Evolutionary conservation across 2,329 filamentous ascomycete species (phyloP).

Genomic region (Pochonia chlamydosporia): DNA sequence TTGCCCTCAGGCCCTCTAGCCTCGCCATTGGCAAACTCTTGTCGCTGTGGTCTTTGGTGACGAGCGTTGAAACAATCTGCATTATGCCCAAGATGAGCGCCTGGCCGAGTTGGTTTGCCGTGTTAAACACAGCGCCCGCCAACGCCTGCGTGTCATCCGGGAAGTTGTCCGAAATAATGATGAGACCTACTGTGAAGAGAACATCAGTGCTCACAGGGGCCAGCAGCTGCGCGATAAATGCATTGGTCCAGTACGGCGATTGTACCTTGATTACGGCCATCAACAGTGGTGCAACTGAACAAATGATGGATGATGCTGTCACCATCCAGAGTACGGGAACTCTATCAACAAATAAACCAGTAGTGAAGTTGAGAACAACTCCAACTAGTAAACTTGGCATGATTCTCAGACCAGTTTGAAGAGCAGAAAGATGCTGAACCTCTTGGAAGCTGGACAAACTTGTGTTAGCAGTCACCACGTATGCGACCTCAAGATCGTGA

Average conservation of each 20-base stretch:
- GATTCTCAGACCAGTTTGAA: conserved; percentile 39
- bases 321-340: conserved; percentile 35
- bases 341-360: conserved; percentile 39
- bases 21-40: conserved; percentile 24
- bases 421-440: conserved; percentile 37
- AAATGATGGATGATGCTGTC: conserved; percentile 32
- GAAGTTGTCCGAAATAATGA: conserved; percentile 50
- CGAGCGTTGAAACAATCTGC: conserved; percentile 35
- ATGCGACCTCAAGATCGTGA: neutral
- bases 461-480: conserved; percentile 1
- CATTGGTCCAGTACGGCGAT: conserved; percentile 46
- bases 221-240: conserved; percentile 37
- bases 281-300: conserved; percentile 41
- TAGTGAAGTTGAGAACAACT: conserved; percentile 33
- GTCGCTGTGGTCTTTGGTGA: conserved; percentile 27
- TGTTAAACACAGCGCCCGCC: conserved; percentile 58
- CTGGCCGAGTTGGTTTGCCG: conserved; percentile 49
- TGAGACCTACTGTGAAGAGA: conserved; percentile 49
- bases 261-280: conserved; percentile 46
- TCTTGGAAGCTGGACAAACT: conserved; percentile 39
- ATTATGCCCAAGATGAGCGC: conserved; percentile 41
- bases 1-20: conserved; percentile 42
- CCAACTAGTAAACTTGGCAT: conserved; percentile 40
- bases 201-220: conserved; percentile 37
- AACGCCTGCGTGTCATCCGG: conserved; percentile 51